These are phyloP conservation scores for Prunus padus DNA, from an alignment of 306 rosid species.

Conservation along the genomic window DNA sequence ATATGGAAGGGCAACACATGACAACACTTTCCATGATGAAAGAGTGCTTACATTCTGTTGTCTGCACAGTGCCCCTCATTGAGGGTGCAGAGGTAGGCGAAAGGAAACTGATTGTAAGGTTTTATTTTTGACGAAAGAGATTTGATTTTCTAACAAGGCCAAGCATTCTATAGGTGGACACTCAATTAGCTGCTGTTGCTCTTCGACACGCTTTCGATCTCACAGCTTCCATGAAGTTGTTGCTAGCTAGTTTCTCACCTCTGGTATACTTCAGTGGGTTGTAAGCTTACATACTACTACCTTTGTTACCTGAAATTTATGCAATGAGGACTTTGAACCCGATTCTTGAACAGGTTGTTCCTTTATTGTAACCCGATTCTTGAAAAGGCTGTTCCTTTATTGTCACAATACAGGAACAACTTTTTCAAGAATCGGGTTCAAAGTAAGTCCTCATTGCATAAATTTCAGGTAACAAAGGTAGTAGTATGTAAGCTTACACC, in stretches of 20 bases:
- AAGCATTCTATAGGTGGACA: conserved; percentile 41
- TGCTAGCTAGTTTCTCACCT: conserved; percentile 36
- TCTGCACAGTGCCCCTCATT: conserved; percentile 65
- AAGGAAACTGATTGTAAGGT: background rate
- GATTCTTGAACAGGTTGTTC: too few species aligned
- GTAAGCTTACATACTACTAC: background rate
- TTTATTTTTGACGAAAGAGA: background rate
- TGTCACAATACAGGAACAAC: too few species aligned
- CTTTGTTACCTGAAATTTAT: too few species aligned
- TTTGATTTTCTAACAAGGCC: background rate
- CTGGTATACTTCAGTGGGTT: conserved; percentile 32
- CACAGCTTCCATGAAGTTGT: conserved; percentile 44
- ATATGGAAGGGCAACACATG: conserved; percentile 65
- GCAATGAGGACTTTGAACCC: too few species aligned
- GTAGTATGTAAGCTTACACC: background rate
- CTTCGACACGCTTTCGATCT: conserved; percentile 51
- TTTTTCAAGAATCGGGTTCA: conserved; percentile 23
- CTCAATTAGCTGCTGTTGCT: conserved; percentile 32
- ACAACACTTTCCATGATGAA: conserved; percentile 41
- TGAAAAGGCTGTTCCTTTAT: too few species aligned
- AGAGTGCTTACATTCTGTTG: conserved; percentile 55
- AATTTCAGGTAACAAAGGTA: too few species aligned
- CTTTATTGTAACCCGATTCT: too few species aligned
- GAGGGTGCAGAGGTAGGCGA: conserved; percentile 64
- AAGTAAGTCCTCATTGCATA: background rate